phyloP scores from a whole-genome alignment of 495 filamentous ascomycete species.

The Glutinoglossum americanum region DNA sequence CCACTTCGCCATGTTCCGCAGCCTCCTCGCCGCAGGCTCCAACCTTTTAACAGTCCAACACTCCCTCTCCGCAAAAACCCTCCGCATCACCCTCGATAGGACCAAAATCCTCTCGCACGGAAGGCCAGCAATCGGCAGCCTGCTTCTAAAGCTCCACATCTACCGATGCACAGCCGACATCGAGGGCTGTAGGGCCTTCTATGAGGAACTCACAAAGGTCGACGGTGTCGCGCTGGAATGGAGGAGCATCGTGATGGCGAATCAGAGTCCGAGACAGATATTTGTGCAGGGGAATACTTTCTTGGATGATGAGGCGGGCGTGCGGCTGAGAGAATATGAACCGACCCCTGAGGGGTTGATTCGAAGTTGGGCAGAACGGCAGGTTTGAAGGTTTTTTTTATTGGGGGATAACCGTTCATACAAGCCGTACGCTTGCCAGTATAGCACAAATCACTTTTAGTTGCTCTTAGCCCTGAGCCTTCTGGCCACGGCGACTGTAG shows the following conservation, averaged over 20 bases:
- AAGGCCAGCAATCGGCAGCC: constrained; percentile 59
- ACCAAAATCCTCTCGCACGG: constrained; percentile 47
- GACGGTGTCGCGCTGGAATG: constrained; percentile 57
- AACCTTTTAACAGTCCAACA: constrained; percentile 58
- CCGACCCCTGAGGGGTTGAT: constrained; percentile 69
- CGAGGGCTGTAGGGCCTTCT: constrained; percentile 50
- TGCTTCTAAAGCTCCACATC: constrained; percentile 76
- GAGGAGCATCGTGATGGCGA: constrained; percentile 53
- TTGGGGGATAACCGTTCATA: too few species aligned
- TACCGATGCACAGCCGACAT: constrained; percentile 84
- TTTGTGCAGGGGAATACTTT: constrained; percentile 89
- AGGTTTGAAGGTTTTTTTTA: too few species aligned
- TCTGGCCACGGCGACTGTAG: too few species aligned
- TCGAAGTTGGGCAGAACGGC: constrained; percentile 70
- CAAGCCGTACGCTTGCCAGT: too few species aligned
- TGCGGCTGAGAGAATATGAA: constrained; percentile 76
- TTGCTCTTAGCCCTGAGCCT: too few species aligned
- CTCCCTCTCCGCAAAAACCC: constrained; percentile 47
- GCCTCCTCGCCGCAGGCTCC: constrained; percentile 66
- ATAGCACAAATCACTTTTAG: too few species aligned
- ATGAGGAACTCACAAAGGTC: constrained; percentile 62
- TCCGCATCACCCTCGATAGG: constrained; percentile 56
- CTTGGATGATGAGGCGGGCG: constrained; percentile 43
- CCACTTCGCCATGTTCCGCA: constrained; percentile 70
- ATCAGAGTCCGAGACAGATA: constrained; percentile 77